Conservation (phyloP, 129 eudicot species). For the Centrapalus pauciflorus region DNA sequence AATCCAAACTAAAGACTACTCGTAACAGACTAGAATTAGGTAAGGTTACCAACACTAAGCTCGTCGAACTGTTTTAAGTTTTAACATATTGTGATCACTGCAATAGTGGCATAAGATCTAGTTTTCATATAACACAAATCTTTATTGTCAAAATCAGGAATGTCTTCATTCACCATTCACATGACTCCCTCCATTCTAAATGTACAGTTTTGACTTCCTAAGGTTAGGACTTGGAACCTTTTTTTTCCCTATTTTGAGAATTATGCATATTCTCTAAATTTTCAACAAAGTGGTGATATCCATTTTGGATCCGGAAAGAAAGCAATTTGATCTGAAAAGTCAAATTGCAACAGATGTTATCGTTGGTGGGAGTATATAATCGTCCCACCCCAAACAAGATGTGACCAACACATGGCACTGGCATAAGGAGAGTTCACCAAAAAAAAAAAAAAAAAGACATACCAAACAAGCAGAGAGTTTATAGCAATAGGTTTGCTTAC, state of each 20-base stretch:
- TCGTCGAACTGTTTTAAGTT: background rate
- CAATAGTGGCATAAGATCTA: background rate
- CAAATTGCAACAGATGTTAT: background rate
- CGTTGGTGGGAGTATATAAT: background rate
- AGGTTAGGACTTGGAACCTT: too few species aligned
- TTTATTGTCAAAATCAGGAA: too few species aligned
- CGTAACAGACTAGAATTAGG: background rate
- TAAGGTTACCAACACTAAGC: background rate
- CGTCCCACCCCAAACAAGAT: background rate
- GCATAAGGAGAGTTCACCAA: background rate
- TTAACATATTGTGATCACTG: background rate
- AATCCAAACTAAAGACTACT: background rate
- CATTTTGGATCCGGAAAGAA: background rate
- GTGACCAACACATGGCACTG: background rate
- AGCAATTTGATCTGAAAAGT: background rate
- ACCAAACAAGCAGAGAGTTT: background rate
- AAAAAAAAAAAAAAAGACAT: background rate
- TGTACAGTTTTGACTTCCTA: background rate
- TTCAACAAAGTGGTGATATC: too few species aligned
- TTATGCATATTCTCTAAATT: background rate
- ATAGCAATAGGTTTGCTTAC: conserved; percentile 28
- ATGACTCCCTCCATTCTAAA: background rate
- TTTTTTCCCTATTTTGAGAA: too few species aligned
- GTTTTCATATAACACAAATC: background rate
- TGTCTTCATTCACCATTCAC: too few species aligned